Base-by-base conservation (phyloP, 306 rosid species). In the Cucurbita pepo region DNA sequence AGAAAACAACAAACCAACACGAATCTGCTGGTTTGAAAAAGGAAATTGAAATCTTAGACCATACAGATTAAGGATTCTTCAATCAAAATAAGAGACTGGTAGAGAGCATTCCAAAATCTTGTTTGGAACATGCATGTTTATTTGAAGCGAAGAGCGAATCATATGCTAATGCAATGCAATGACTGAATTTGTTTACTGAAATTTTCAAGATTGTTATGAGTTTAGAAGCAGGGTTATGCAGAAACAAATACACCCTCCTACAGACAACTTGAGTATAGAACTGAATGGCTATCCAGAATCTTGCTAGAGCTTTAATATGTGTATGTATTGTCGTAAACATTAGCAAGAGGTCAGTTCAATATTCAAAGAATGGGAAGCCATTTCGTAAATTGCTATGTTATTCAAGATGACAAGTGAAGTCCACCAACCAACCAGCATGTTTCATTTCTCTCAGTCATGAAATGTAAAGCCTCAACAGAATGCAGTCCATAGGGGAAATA, bases 401-500 rank as follows among this genome's bases (percentile, higher is more conserved):
- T 70, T 63, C 73, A 67, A 72, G 63, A 56, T 40, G 52, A 67
- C 65, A 81, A 72, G 60, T 62, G 62, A 51, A 75, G 60, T 77
- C 83, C 85, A 80, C 78, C 73, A 77, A 83, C 72, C 79, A 80
- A 82, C 67, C 78, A 82, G 81, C 60, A 81, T 75, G 72, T 70
- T 75, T 75, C 71, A 80, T 79, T 71, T 82, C 80, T 85, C 82
- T 79, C 81, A 77, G 82, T 73, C 84, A 79, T 76, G 81, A 72
- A 83, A 82, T 88, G 91, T 91, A 85, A 90, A 88, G 74, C 58
- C 84, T 83, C 79, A 65, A 65, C 89, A 83, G 73, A 74, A 82
- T 67, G 25, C 45, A 67, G 34, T 67, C 73, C 73, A 25, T 82
- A 76, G 7, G 52, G 58, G 51, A 85, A 82, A 76, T 73, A 78